Base-by-base conservation (phyloP, 129 eudicot genomes). In the Chrysanthemum seticuspe region DNA sequence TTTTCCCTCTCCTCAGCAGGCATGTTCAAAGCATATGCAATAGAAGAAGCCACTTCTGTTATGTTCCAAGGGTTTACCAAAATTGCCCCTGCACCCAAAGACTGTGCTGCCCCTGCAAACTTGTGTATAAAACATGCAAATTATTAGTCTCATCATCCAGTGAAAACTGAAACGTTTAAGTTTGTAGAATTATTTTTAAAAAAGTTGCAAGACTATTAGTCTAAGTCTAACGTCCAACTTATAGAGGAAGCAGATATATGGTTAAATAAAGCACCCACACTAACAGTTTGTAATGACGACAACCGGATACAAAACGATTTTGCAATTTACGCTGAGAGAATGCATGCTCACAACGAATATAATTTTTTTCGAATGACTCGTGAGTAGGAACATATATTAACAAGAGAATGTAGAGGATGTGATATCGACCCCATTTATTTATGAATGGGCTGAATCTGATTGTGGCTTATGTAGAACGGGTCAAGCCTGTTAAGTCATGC, bases 41-140 rank as follows among this genome's bases (percentile, higher is more conserved):
- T 91, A 47, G 97, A 85, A 61, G 95, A 73, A 62, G 97, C 97
- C 76, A 91, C 88, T 70, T 91, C 97, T 16, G 95, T 85, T 29
- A 91, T 74, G 80, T 87, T 91, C 95, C 97, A 91, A 21, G 97
- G 97, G 70, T 91, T 91, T 65, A 91, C 97, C 74, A 91, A 71
- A 60, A 90, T 85, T 18, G 97, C 97, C 73, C 97, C 97, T 57
- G 97, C 97, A 75, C 97, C 97, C 10, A 91, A 84, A 70, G 97
- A 91, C 73, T 91, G 97, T 69, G 97, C 97, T 44, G 97, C 97
- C 18, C 97, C 97, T 75, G 97, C 97, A 85, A 91, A 91, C 97
- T 89, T 60, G 15, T 74, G 23, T 53, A 36, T 27, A 8, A 73
- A n/a, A 62, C 40, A 29, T 62, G 15, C 62, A 73, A 4, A 62